Conservation (phyloP, 768 basidiomycete species). For the Termitomyces eurrhizus region DNA sequence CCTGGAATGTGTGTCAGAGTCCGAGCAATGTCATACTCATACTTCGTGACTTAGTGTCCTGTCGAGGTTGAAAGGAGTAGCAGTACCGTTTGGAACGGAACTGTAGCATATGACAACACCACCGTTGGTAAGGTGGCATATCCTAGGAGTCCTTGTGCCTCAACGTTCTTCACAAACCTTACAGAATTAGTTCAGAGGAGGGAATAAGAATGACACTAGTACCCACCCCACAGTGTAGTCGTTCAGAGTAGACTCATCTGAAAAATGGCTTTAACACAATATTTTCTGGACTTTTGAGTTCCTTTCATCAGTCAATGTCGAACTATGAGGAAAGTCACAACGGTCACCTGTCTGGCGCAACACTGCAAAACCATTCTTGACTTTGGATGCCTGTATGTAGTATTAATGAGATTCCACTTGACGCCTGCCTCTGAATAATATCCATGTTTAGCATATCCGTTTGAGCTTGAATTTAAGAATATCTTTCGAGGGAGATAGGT, state of each 20-base stretch:
- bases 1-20: constrained; percentile 46
- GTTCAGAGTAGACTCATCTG: constrained; percentile 31
- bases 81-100: background rate
- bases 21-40: constrained; percentile 52
- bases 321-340: background rate
- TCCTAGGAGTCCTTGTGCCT: constrained; percentile 37
- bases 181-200: background rate
- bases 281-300: constrained; percentile 26
- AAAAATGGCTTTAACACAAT: constrained; percentile 40
- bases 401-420: constrained; percentile 36
- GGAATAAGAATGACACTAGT: background rate
- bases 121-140: constrained; percentile 50
- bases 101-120: constrained; percentile 37
- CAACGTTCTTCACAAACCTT: constrained; percentile 9
- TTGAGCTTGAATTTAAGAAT: constrained; percentile 30
- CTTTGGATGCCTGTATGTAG: constrained; percentile 34
- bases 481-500: constrained; percentile 7
- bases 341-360: constrained; percentile 30
- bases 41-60: constrained; percentile 47
- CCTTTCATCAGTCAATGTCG: background rate
- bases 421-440: constrained; percentile 33
- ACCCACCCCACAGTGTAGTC: constrained; percentile 33
- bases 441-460: constrained; percentile 38
- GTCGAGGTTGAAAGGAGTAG: constrained; percentile 36
- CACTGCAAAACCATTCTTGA: constrained; percentile 43